Evolutionary conservation across 1,284 basidiomycete genomes (phyloP).

Genomic region (Naganishia liquefaciens): DNA sequence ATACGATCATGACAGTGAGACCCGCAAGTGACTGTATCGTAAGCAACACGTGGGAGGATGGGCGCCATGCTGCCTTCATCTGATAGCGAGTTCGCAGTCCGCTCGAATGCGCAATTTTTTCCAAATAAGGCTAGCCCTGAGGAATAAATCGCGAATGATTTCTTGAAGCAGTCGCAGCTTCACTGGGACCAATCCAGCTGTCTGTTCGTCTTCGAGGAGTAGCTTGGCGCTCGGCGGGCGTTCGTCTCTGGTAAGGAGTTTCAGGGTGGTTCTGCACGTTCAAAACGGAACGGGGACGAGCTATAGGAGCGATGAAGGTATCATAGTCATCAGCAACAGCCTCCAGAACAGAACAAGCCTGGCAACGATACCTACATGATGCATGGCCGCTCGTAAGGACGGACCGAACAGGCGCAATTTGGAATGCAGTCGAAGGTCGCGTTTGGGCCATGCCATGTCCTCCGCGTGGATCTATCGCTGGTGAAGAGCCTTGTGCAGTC

Average conservation of each 20-base stretch:
- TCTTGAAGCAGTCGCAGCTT: background rate
- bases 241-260: background rate
- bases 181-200: slow-evolving; percentile 8
- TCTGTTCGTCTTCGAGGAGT: slow-evolving; percentile 15
- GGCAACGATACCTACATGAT: background rate
- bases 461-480: background rate
- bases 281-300: slow-evolving; percentile 11
- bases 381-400: background rate
- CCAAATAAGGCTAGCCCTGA: background rate
- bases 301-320: background rate
- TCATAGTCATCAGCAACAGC: too few species aligned
- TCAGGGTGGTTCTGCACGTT: background rate
- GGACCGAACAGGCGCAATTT: background rate
- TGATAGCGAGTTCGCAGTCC: too few species aligned
- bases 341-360: background rate
- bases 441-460: background rate
- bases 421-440: slow-evolving; percentile 18
- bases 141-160: slow-evolving; percentile 19
- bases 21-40: too few species aligned
- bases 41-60: too few species aligned
- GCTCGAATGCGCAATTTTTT: background rate
- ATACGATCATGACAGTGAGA: too few species aligned
- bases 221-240: slow-evolving; percentile 1
- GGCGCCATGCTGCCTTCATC: too few species aligned
- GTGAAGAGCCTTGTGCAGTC: slow-evolving; percentile 4